Percentiles rank a stretch among this genome's conserved stretches.
phyloP scores from a whole-genome alignment of 2,329 filamentous ascomycete species.

The Penicillium olsonii region DNA sequence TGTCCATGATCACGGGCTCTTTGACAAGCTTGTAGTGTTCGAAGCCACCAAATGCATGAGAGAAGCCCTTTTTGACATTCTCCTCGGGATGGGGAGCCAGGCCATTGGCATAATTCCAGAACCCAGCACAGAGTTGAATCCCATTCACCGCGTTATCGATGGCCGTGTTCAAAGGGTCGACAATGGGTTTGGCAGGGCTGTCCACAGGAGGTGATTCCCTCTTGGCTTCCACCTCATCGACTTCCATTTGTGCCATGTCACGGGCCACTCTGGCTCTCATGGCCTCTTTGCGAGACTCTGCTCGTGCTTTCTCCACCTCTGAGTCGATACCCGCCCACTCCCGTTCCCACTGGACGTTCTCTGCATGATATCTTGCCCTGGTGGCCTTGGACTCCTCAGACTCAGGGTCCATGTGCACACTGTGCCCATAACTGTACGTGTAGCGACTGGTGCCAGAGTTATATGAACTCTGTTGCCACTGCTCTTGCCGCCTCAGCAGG shows the following conservation, averaged over 20 bases:
- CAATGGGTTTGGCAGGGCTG: neutral
- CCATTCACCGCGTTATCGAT: neutral
- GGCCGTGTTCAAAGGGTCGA: neutral
- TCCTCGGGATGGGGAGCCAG: neutral
- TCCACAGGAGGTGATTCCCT: neutral
- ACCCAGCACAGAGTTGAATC: neutral
- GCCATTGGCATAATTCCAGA: neutral
- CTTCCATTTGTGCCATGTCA: conserved; percentile 6
- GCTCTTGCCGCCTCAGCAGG: neutral
- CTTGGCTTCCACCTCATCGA: neutral
- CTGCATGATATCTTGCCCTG: conserved; percentile 8
- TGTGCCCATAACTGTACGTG: conserved; percentile 32
- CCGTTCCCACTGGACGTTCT: conserved; percentile 9
- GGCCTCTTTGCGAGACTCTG: conserved; percentile 9
- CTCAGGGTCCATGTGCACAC: conserved; percentile 33
- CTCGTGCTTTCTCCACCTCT: conserved; percentile 7
- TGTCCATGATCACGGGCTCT: too few relatives aligned
- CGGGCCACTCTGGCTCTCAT: conserved; percentile 13
- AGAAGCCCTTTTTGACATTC: neutral
- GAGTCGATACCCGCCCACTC: conserved; percentile 10
- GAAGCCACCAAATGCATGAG: too few relatives aligned
- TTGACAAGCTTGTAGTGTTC: too few relatives aligned
- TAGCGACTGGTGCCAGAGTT: conserved; percentile 14
- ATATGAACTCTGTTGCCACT: neutral
- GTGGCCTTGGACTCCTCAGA: conserved; percentile 25